A percentile compares a stretch with the other conserved stretches of the same genome.
Evolutionary conservation across 139 green algal species (phyloP).

Genomic region (Spirogloea muscicola): DNA sequence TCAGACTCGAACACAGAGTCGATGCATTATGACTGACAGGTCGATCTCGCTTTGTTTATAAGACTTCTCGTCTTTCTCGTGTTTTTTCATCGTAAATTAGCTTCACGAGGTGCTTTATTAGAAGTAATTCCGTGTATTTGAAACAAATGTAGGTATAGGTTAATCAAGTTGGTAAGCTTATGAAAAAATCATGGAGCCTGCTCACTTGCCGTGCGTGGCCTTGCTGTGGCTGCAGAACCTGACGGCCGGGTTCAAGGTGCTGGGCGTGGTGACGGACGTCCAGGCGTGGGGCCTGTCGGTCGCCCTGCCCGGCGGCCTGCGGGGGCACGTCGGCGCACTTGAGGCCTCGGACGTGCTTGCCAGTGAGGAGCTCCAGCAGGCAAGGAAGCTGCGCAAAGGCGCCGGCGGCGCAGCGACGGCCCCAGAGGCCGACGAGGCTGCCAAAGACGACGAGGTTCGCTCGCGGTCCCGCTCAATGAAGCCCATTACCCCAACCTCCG

Average conservation of each 20-base stretch:
- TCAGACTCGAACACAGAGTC: neutral
- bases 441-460: neutral
- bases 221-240: constrained; percentile 17
- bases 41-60: neutral
- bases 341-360: constrained; percentile 67
- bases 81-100: neutral
- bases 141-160: too few species aligned
- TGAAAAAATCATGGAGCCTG: too few species aligned
- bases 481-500: too few species aligned
- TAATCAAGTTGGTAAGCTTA: too few species aligned
- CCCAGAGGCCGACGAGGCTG: neutral
- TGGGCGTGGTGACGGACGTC: constrained; percentile 63
- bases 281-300: constrained; percentile 61
- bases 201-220: neutral
- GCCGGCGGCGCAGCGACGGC: neutral
- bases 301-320: constrained; percentile 76
- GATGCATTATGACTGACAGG: neutral
- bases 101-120: too few species aligned
- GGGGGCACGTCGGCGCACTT: constrained; percentile 52
- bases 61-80: neutral
- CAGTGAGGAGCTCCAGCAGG: neutral
- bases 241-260: constrained; percentile 9
- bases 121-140: too few species aligned
- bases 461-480: too few species aligned
- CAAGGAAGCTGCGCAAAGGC: neutral